Evolutionary conservation across 83 land plant genomes (phyloP).

Genomic region (Larix sibirica): DNA sequence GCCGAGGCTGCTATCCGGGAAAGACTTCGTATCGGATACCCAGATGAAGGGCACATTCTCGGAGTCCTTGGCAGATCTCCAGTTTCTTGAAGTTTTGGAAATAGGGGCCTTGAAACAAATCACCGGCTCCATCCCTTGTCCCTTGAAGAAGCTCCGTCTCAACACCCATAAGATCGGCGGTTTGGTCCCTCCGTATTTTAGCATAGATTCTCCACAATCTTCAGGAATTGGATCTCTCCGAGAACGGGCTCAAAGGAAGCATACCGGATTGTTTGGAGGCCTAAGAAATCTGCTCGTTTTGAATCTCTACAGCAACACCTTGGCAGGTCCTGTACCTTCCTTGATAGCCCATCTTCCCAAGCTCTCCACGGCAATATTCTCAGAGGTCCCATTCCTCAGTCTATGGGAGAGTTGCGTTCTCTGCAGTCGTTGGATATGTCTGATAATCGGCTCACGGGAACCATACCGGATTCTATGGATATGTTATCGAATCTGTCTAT

Average conservation of each 20-base stretch:
- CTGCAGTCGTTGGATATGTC: constrained; percentile 31
- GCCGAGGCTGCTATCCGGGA: constrained; percentile 32
- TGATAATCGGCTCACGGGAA: constrained; percentile 29
- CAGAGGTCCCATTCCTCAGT: constrained; percentile 44
- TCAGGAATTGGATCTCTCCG: constrained; percentile 1
- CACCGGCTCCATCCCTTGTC: constrained; percentile 22
- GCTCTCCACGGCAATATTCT: constrained; percentile 49
- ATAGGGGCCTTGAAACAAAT: constrained; percentile 25
- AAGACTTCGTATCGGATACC: constrained; percentile 31
- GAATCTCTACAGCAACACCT: constrained; percentile 26
- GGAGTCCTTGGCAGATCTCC: constrained; percentile 35
- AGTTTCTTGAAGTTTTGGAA: constrained; percentile 27
- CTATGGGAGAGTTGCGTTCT: constrained; percentile 21
- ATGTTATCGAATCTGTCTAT: constrained; percentile 12
- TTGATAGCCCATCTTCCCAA: constrained; percentile 26
- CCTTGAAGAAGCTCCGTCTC: constrained; percentile 3
- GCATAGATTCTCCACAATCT: constrained; percentile 18
- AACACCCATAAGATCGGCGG: constrained; percentile 20
- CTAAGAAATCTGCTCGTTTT: background rate
- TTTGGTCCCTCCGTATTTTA: constrained; percentile 24
- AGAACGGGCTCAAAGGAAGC: constrained; percentile 24
- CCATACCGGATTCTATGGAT: constrained; percentile 25
- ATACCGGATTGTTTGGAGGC: constrained; percentile 14
- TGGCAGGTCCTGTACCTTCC: constrained; percentile 42
- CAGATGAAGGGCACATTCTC: constrained; percentile 12